phyloP scores from a whole-genome alignment of 768 basidiomycete species.

The Porphyrellus cyaneotinctus region DNA sequence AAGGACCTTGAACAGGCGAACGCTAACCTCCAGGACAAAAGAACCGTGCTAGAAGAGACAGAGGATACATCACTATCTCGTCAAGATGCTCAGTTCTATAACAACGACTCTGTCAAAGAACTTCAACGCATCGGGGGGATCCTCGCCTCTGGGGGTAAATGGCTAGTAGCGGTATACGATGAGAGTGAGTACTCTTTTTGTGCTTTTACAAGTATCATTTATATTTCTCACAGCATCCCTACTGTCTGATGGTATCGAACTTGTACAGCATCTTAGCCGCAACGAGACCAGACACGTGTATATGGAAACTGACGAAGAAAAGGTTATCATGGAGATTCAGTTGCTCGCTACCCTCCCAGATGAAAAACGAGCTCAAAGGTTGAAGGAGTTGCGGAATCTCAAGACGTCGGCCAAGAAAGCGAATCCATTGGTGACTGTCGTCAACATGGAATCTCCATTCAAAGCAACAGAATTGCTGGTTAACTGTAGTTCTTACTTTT shows the following conservation, averaged over 20 bases:
- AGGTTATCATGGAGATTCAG: slow-evolving; percentile 8
- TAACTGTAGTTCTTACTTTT: background rate
- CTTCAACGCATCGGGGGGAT: background rate
- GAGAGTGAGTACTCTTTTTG: background rate
- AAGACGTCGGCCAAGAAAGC: no score
- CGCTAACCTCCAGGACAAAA: background rate
- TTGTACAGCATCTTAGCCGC: slow-evolving; percentile 7
- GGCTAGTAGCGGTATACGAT: background rate
- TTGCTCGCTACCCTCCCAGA: background rate
- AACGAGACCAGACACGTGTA: slow-evolving; percentile 9
- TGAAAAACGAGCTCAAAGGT: background rate
- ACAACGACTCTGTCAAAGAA: background rate
- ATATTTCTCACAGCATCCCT: background rate
- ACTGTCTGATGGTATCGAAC: background rate
- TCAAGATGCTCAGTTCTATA: background rate
- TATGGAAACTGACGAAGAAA: slow-evolving; percentile 11
- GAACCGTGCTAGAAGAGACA: no score
- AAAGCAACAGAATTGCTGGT: background rate
- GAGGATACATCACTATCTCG: background rate
- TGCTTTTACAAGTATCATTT: background rate
- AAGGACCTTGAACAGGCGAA: background rate
- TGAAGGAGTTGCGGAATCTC: background rate
- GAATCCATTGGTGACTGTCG: background rate
- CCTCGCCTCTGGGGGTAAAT: background rate
- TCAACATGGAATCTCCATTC: background rate